Base-by-base conservation (phyloP, 768 basidiomycete species). In the Lentinula boryana region DNA sequence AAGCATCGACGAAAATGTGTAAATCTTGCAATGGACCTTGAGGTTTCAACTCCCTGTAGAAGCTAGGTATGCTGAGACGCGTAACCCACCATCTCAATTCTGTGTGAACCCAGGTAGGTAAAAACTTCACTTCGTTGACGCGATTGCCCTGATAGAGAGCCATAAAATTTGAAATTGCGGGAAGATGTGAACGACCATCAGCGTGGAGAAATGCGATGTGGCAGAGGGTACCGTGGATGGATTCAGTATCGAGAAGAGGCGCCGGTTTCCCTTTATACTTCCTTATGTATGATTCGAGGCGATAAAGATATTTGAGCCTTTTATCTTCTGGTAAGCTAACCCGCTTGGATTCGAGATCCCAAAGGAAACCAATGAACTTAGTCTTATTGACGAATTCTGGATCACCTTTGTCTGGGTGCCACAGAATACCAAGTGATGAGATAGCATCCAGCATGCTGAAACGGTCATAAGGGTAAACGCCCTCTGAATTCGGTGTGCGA, bases 1-100 rank as follows among this genome's bases (percentile, higher is more conserved):
- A 67, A 13, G 68, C 67, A 60, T 74, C 67, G 7, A 75, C 73
- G 49, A 43, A 75, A 23, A 77, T 66, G 1, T 61, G 59, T 3
- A 70, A 58, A 36, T 74, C 66, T 8, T 21, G 33, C 0, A 63
- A 10, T 3, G 63, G 63, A 1, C 35, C 46, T 27, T 36, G 35
- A 5, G 63, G 60, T 3, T 9, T 10, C 10, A 74, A 66, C 0
- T 62, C 60, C 4, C 72, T 64, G 32, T 23, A 46, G 3, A 41
- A 21, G 3, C 4, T 9, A 0, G 66, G 54, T 8, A 15, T 21
- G 5, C 8, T 61, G 55, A 44, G 38, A 27, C 0, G 27, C 18
- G 0, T 33, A 23, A 15, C 21, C 78, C 78, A 79, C 76, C 75
- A 78, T 2, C 36, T 6, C 0, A 78, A 56, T 41, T 75, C 72